Conservation (phyloP, 2,329 filamentous ascomycete genomes). For the Trichoderma lentiforme region DNA sequence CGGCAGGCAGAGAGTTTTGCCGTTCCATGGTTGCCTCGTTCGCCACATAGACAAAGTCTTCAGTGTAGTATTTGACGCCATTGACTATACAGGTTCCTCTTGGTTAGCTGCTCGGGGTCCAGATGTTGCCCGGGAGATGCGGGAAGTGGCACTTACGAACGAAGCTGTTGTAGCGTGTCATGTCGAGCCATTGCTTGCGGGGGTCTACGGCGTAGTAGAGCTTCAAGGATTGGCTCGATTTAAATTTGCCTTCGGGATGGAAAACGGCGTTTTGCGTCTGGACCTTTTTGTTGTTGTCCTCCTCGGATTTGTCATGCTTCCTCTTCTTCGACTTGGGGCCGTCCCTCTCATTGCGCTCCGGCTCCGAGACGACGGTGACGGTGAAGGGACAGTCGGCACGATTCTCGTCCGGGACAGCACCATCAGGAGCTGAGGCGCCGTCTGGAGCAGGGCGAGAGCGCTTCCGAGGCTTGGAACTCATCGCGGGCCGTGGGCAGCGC, state of each 20-base stretch:
- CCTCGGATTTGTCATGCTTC: slow-evolving; percentile 46
- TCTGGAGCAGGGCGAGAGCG: slow-evolving; percentile 44
- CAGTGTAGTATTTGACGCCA: slow-evolving; percentile 54
- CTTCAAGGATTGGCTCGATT: slow-evolving; percentile 52
- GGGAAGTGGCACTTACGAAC: slow-evolving; percentile 50
- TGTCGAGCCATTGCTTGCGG: slow-evolving; percentile 52
- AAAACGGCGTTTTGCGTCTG: slow-evolving; percentile 54
- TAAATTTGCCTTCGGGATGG: slow-evolving; percentile 52
- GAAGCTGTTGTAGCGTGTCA: slow-evolving; percentile 61
- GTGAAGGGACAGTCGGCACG: slow-evolving; percentile 56
- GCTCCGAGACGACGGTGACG: slow-evolving; percentile 34
- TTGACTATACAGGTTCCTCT: slow-evolving; percentile 44
- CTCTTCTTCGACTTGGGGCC: slow-evolving; percentile 45
- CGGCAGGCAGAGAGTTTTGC: slow-evolving; percentile 42
- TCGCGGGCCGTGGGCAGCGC: slow-evolving; percentile 19
- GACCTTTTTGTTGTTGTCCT: slow-evolving; percentile 36
- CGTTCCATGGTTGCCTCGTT: slow-evolving; percentile 56
- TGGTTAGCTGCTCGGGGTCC: slow-evolving; percentile 3
- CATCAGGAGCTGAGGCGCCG: not conserved
- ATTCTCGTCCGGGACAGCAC: slow-evolving; percentile 40
- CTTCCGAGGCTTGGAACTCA: slow-evolving; percentile 43
- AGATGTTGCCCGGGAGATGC: not conserved
- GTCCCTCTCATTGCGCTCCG: slow-evolving; percentile 31
- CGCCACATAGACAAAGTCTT: slow-evolving; percentile 58
- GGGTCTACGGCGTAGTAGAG: slow-evolving; percentile 54